Evolutionary conservation across 176 grass and related monocot genomes (phyloP).

Genomic region (Phoenix roebelenii): DNA sequence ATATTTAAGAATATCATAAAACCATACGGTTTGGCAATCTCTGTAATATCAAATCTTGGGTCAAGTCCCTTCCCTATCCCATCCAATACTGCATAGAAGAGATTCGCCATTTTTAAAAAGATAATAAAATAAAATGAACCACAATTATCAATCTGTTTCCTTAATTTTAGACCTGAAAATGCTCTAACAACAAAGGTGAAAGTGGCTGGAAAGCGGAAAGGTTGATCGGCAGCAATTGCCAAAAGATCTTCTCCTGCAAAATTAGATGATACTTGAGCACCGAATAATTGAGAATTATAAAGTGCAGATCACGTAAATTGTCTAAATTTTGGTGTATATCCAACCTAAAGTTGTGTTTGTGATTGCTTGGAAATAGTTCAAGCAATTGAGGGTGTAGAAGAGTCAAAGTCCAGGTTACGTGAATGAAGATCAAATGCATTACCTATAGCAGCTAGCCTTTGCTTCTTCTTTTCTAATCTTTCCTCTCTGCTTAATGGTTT

Average conservation of each 20-base stretch:
- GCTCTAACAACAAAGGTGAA: slow-evolving; percentile 98
- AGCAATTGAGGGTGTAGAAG: no score
- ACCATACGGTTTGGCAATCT: slow-evolving; percentile 85
- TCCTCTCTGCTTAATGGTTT: slow-evolving; percentile 72
- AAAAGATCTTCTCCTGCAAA: slow-evolving; percentile 90
- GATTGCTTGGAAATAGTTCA: no score
- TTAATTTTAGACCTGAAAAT: slow-evolving; percentile 70
- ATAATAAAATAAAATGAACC: not conserved
- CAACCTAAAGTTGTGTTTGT: no score
- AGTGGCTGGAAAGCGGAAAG: slow-evolving; percentile 95
- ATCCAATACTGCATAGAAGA: slow-evolving; percentile 74
- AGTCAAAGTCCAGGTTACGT: no score
- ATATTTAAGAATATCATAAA: slow-evolving; percentile 18
- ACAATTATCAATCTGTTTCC: not conserved
- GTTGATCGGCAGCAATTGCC: slow-evolving; percentile 95
- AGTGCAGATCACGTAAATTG: no score
- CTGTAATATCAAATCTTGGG: slow-evolving; percentile 98
- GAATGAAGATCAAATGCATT: slow-evolving; percentile 18
- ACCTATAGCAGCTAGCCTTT: slow-evolving; percentile 96
- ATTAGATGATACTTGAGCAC: slow-evolving; percentile 14
- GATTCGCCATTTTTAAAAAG: not conserved
- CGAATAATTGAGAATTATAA: no score
- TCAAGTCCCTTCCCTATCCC: slow-evolving; percentile 99
- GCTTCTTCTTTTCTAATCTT: slow-evolving; percentile 89
- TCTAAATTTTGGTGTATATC: no score